Evolutionary conservation across 352 stramenopile genomes (phyloP).

Genomic region (Phytophthora sp.): DNA sequence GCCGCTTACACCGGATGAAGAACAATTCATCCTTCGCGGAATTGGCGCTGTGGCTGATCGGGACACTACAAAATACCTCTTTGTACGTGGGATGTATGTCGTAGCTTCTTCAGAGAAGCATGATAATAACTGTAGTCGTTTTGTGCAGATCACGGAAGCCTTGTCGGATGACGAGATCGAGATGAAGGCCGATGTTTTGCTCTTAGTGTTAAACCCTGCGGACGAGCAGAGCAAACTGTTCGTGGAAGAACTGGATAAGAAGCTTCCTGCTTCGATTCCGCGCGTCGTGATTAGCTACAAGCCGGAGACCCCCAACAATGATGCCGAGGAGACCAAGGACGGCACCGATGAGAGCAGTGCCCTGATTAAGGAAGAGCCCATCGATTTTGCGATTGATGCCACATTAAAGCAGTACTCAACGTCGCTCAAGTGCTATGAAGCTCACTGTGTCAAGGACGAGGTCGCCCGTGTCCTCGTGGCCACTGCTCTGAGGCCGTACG

Average conservation of each 20-base stretch:
- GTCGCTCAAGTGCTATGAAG: slow-evolving; percentile 49
- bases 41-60: slow-evolving; percentile 64
- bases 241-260: slow-evolving; percentile 62
- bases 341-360: slow-evolving; percentile 15
- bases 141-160: slow-evolving; percentile 66
- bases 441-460: slow-evolving; percentile 40
- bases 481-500: slow-evolving; percentile 61
- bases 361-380: slow-evolving; percentile 17
- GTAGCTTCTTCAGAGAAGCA: too few relatives aligned
- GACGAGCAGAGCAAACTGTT: slow-evolving; percentile 48
- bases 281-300: slow-evolving; percentile 69
- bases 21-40: slow-evolving; percentile 49
- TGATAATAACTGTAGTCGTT: background rate
- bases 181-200: slow-evolving; percentile 74
- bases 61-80: slow-evolving; percentile 66
- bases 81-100: slow-evolving; percentile 41
- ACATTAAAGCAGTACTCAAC: slow-evolving; percentile 56
- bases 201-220: slow-evolving; percentile 68
- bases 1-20: slow-evolving; percentile 23
- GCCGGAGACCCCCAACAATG: slow-evolving; percentile 23
- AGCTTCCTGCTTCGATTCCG: slow-evolving; percentile 57
- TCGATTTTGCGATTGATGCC: slow-evolving; percentile 55
- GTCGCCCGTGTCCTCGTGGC: slow-evolving; percentile 45
- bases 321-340: slow-evolving; percentile 12
- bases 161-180: slow-evolving; percentile 69